Base-by-base conservation (phyloP, 2,329 filamentous ascomycete genomes). In the Stachybotrys echinatus region DNA sequence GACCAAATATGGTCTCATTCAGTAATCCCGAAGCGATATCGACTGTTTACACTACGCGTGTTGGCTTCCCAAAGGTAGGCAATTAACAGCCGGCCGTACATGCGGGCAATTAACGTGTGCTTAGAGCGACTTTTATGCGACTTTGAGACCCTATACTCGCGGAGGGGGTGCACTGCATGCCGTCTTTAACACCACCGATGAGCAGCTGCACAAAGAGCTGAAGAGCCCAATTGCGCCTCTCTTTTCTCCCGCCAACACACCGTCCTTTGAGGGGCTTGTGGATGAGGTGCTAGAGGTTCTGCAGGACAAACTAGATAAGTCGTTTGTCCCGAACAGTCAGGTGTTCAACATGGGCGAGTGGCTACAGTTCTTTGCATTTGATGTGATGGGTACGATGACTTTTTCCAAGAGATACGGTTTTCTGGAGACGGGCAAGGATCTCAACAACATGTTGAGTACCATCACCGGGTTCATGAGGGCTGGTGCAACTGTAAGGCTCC, bases 391-490 rank as follows among this genome's bases (percentile, higher is more conserved):
- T 23, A 50, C 51, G 10, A 18, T 52, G 42, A 49, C 51, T n/a
- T 55, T 54, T 23, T 52, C 48, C 10, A 50, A 50, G 10, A 42
- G 52, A 27, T 50, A 50, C 19, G 54, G 54, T 2, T 55, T 53
- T 43, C 44, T 49, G 47, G 47, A 44, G 18, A 19, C 34, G 7
- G 47, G 47, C 45, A 10, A 51, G 52, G 23, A 48, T 37, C 50
- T 47, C 19, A 48, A 48, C 23, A 45, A 45, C n/a, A 46, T 47
- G 6, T 42, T 31, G 6, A 7, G 18, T 12, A 19, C 48, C 8
- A 55, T 59, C 38, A 54, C 52, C 19, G 53, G 55, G 23, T 52
- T 58, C n/a, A 46, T 56, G 37, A 52, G 51, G 6, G 57, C 55
- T 37, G 53, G 52, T 12, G 48, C 45, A 44, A 18, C 22, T 3